Evolutionary conservation across 768 basidiomycete species (phyloP).

Genomic region (Suillus subluteus): DNA sequence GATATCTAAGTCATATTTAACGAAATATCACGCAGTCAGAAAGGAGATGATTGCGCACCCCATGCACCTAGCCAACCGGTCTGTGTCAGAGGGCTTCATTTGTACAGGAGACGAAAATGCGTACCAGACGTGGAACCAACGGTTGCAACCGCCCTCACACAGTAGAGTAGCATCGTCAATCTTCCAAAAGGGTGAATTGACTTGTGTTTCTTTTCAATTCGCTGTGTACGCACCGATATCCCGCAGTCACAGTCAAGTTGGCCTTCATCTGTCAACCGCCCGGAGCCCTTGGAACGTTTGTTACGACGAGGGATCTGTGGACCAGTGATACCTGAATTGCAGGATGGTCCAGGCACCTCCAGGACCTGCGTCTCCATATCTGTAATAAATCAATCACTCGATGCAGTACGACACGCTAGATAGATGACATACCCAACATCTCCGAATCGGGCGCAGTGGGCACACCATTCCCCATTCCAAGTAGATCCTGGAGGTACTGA

Average conservation of each 20-base stretch:
- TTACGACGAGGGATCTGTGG: conserved; percentile 3
- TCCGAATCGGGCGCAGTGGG: conserved; percentile 40
- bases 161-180: conserved; percentile 57
- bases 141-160: conserved; percentile 74
- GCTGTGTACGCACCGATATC: conserved; percentile 46
- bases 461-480: conserved; percentile 20
- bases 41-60: conserved; percentile 29
- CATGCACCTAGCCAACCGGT: conserved; percentile 38
- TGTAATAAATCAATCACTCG: conserved; percentile 14
- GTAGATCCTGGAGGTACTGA: conserved; percentile 39
- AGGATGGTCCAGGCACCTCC: conserved; percentile 11
- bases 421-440: conserved; percentile 46
- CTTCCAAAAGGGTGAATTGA: conserved; percentile 34
- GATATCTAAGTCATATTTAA: conserved; percentile 49
- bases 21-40: neutral
- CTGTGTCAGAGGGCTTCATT: neutral
- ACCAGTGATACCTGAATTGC: conserved; percentile 11
- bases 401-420: neutral
- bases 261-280: conserved; percentile 34
- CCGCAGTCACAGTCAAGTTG: conserved; percentile 73
- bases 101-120: conserved; percentile 21
- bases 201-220: neutral
- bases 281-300: conserved; percentile 16
- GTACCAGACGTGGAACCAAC: conserved; percentile 81
- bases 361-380: conserved; percentile 39